A percentile compares a stretch with the other conserved stretches of the same genome.
Evolutionary conservation across 164 flowering plant genomes (phyloP).

Genomic region (Sedum album): DNA sequence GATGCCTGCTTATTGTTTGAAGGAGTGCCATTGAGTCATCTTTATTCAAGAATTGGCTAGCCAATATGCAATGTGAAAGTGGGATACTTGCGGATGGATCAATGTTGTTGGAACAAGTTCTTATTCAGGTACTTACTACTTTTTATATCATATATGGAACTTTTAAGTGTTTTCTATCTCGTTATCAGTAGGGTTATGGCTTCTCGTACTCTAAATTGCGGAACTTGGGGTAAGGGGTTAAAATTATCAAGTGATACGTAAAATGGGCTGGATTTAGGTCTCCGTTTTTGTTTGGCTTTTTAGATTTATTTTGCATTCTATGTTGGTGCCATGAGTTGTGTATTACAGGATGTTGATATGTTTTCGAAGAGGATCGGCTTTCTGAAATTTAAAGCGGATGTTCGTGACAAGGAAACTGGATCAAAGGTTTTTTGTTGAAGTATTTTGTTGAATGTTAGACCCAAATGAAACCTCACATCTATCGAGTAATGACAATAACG

Average conservation of each 20-base stretch:
- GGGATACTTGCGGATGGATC: constrained; percentile 57
- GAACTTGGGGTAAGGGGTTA: too few species aligned
- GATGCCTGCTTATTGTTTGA: too few species aligned
- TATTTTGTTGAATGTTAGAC: neutral
- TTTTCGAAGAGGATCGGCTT: neutral
- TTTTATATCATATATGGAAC: too few species aligned
- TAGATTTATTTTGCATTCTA: neutral
- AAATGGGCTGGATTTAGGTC: too few species aligned
- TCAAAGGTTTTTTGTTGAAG: constrained; percentile 42
- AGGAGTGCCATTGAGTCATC: constrained; percentile 71
- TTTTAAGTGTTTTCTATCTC: too few species aligned
- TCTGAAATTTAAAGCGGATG: neutral
- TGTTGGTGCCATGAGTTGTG: too few species aligned
- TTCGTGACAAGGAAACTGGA: constrained; percentile 54
- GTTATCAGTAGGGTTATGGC: too few species aligned
- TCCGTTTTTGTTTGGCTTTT: too few species aligned
- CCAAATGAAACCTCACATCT: too few species aligned
- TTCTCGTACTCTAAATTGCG: too few species aligned
- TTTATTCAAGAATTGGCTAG: constrained; percentile 79
- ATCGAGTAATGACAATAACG: neutral
- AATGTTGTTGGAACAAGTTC: constrained; percentile 47
- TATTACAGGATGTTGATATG: neutral
- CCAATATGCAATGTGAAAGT: constrained; percentile 52
- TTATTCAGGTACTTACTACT: constrained; percentile 90
- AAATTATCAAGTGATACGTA: too few species aligned